Evolutionary conservation across 2,329 filamentous ascomycete genomes (phyloP).

Genomic region (Exophiala mesophila): DNA sequence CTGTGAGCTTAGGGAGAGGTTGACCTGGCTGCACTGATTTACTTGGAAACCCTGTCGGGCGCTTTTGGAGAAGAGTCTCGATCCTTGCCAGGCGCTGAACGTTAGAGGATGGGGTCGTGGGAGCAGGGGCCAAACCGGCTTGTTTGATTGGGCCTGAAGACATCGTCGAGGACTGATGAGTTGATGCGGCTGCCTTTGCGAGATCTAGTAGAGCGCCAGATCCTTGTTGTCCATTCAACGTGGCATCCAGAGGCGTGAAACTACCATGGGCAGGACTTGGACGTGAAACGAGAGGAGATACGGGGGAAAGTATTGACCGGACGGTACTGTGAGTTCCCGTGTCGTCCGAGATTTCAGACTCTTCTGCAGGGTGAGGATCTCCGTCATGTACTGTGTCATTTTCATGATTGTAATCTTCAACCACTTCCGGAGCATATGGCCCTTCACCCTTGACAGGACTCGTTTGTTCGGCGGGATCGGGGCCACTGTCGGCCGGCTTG

Average conservation of each 20-base stretch:
- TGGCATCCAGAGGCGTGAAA: slow-evolving; percentile 14
- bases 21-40: slow-evolving; percentile 5
- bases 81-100: slow-evolving; percentile 32
- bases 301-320: slow-evolving; percentile 18
- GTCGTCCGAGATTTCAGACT: slow-evolving; percentile 21
- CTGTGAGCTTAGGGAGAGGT: slow-evolving; percentile 27
- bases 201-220: too few relatives aligned
- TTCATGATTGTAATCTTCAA: slow-evolving; percentile 3
- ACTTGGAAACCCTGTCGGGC: slow-evolving; percentile 29
- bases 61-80: slow-evolving; percentile 35
- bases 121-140: background rate
- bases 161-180: background rate
- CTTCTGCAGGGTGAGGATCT: slow-evolving; percentile 12
- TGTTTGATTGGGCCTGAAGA: background rate
- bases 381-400: slow-evolving; percentile 8
- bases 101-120: slow-evolving; percentile 2
- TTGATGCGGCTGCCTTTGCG: background rate
- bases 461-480: slow-evolving; percentile 18
- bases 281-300: slow-evolving; percentile 17
- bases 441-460: slow-evolving; percentile 25
- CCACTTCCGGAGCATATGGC: slow-evolving; percentile 25
- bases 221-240: background rate
- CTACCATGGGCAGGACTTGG: slow-evolving; percentile 4
- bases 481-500: slow-evolving; percentile 25
- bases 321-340: slow-evolving; percentile 22